Percentiles rank a stretch among this genome's conserved stretches.
These are phyloP conservation scores for Pythium aquatile DNA, from an alignment of 352 stramenopile species.

Conservation along the genomic window DNA sequence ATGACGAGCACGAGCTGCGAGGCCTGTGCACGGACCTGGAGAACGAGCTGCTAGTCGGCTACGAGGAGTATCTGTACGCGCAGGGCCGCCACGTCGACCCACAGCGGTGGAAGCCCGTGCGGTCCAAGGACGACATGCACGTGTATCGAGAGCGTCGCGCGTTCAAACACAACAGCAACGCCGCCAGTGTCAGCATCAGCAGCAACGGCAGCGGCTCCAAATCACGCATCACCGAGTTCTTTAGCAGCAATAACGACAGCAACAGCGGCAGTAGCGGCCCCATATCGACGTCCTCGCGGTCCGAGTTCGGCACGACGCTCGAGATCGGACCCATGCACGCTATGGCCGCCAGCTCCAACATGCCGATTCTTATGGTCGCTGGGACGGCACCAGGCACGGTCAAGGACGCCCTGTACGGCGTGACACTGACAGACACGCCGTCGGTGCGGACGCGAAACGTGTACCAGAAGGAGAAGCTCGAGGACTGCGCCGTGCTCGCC, in stretches of 20 bases:
- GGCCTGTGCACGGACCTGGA: conserved; percentile 17
- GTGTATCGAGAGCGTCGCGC: conserved; percentile 44
- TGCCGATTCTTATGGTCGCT: conserved; percentile 32
- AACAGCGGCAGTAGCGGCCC: conserved; percentile 11
- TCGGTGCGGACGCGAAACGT: conserved; percentile 36
- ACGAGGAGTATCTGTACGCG: conserved; percentile 40
- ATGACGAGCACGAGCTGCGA: conserved; percentile 17
- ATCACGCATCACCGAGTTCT: conserved; percentile 23
- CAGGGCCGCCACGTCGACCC: conserved; percentile 30
- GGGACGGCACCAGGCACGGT: conserved; percentile 41
- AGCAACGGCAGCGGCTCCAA: background rate
- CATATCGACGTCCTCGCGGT: conserved; percentile 21
- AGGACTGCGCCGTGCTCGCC: conserved; percentile 42
- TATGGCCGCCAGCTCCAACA: conserved; percentile 36
- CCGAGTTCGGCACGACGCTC: conserved; percentile 16
- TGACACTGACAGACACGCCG: conserved; percentile 40
- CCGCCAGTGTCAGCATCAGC: background rate
- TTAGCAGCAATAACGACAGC: conserved; percentile 23
- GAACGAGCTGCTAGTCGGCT: conserved; percentile 35
- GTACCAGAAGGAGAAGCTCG: conserved; percentile 44
- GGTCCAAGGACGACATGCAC: conserved; percentile 23
- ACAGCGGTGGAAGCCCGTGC: conserved; percentile 36
- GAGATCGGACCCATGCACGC: conserved; percentile 42
- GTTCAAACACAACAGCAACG: conserved; percentile 27
- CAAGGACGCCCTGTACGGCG: conserved; percentile 53